A percentile compares a stretch with the other conserved stretches of the same genome.
These are phyloP conservation scores for Daedaleopsis nitida DNA, from an alignment of 768 basidiomycete species.

Conservation along the genomic window DNA sequence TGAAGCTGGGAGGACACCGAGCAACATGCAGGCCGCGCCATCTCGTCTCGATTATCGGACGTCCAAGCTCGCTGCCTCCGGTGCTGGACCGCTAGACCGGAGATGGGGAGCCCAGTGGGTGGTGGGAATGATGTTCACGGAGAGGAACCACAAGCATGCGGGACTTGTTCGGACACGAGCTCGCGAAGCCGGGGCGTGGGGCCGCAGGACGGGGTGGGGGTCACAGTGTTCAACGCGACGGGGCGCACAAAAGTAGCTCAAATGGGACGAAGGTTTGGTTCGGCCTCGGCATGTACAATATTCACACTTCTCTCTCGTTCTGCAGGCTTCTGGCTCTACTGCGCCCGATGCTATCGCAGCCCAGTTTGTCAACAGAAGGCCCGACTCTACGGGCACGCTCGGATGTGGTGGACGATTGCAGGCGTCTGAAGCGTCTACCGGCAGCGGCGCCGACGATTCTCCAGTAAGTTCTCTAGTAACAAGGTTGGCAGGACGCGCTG, in stretches of 20 bases:
- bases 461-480: neutral
- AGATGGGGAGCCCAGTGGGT: neutral
- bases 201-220: neutral
- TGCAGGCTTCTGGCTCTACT: neutral
- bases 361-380: neutral
- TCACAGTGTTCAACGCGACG: neutral
- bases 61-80: no score
- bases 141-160: neutral
- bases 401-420: neutral
- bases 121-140: neutral
- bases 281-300: conserved; percentile 1
- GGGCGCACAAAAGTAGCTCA: neutral
- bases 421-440: neutral
- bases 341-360: neutral
- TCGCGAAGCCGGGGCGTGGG: neutral
- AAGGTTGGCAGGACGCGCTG: neutral
- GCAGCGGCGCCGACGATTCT: no score
- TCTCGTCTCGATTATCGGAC: neutral
- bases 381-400: neutral
- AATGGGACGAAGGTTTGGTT: neutral
- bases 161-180: neutral
- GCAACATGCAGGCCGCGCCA: neutral
- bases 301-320: conserved; percentile 2
- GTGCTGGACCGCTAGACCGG: no score
- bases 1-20: neutral